phyloP scores from a whole-genome alignment of 1,284 basidiomycete genomes.

The Ganoderma leucocontextum region DNA sequence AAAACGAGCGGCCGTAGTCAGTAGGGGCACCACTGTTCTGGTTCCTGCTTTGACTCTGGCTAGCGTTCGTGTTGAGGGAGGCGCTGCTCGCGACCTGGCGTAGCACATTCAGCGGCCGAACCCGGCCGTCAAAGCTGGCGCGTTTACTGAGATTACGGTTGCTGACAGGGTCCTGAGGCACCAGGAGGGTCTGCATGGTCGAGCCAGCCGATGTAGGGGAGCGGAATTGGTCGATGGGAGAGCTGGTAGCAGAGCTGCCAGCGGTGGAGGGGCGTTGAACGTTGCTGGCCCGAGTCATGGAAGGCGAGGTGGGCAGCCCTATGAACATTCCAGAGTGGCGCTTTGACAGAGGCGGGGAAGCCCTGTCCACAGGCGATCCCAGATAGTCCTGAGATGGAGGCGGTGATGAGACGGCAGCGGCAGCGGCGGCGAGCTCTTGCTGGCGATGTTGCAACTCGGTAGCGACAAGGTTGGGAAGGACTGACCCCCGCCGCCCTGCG shows the following conservation, averaged over 20 bases:
- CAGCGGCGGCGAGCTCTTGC: slow-evolving; percentile 27
- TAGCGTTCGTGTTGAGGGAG: slow-evolving; percentile 30
- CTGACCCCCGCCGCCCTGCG: slow-evolving; percentile 20
- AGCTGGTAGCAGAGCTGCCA: slow-evolving; percentile 26
- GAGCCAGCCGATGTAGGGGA: slow-evolving; percentile 29
- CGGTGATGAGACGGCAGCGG: slow-evolving; percentile 20
- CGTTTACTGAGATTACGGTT: slow-evolving; percentile 47
- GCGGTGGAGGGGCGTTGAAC: slow-evolving; percentile 31
- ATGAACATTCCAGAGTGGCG: slow-evolving; percentile 33
- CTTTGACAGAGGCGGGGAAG: slow-evolving; percentile 32
- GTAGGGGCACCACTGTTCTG: slow-evolving; percentile 39
- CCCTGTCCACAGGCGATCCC: slow-evolving; percentile 28
- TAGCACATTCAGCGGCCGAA: slow-evolving; percentile 59
- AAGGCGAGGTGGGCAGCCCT: slow-evolving; percentile 32
- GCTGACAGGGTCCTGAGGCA: slow-evolving; percentile 33
- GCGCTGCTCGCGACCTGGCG: slow-evolving; percentile 32
- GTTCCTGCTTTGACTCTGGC: slow-evolving; percentile 1
- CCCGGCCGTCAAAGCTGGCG: slow-evolving; percentile 68
- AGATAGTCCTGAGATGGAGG: slow-evolving; percentile 27
- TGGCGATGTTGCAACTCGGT: slow-evolving; percentile 28
- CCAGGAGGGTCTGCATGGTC: slow-evolving; percentile 35
- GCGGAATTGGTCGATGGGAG: slow-evolving; percentile 34
- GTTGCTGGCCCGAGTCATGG: slow-evolving; percentile 27
- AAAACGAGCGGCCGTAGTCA: slow-evolving; percentile 39
- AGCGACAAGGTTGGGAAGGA: slow-evolving; percentile 22